Conservation (phyloP, 495 filamentous ascomycete genomes). For the Podospora australis region DNA sequence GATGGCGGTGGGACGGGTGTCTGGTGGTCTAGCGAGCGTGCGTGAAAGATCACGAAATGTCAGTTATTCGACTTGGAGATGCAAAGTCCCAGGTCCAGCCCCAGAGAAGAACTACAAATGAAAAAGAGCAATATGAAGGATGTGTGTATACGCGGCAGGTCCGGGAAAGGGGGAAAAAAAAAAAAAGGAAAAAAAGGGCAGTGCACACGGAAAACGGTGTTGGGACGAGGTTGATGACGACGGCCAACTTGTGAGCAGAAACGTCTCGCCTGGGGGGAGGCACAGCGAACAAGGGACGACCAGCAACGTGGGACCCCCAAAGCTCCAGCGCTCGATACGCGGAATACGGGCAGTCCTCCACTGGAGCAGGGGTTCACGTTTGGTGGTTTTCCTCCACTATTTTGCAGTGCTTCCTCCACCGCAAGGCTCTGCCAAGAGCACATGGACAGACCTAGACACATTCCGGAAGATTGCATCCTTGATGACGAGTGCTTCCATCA, state of each 20-base stretch:
- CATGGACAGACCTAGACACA: not conserved
- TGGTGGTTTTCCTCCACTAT: too few relatives aligned
- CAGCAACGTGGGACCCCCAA: not conserved
- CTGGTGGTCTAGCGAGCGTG: slow-evolving; percentile 14
- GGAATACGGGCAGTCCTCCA: too few relatives aligned
- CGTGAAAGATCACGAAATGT: slow-evolving; percentile 11
- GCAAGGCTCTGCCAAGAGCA: not conserved
- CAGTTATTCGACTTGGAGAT: not conserved
- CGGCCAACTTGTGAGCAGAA: slow-evolving; percentile 14
- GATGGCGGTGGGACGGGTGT: slow-evolving; percentile 44
- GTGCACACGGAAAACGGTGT: not conserved
- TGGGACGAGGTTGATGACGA: slow-evolving; percentile 12
- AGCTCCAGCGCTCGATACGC: too few relatives aligned
- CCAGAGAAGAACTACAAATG: slow-evolving; percentile 9
- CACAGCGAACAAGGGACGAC: too few relatives aligned
- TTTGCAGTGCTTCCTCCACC: too few relatives aligned
- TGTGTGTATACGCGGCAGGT: slow-evolving; percentile 2
- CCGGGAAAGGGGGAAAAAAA: too few relatives aligned
- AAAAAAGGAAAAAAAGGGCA: too few relatives aligned
- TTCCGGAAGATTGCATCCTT: too few relatives aligned
- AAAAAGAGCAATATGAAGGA: slow-evolving; percentile 1
- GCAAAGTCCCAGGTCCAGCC: slow-evolving; percentile 6
- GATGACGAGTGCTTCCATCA: not conserved
- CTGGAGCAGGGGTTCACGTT: too few relatives aligned
- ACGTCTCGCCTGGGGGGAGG: slow-evolving; percentile 18